Conservation (phyloP, 257 asterid genomes). For the Coffea eugenioides region DNA sequence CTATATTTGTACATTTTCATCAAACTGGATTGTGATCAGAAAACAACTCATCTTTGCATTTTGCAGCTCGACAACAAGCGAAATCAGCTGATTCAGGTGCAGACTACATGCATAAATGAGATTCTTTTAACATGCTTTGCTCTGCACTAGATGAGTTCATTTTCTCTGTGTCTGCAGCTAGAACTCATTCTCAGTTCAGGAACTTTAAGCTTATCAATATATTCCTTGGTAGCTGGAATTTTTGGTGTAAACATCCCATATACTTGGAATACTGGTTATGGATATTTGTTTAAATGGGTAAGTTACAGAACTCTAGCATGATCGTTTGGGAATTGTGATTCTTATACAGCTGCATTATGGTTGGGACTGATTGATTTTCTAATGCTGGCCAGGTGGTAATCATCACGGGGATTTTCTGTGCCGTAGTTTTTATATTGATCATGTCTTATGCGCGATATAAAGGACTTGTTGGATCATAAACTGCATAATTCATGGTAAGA, state of each 20-base stretch:
- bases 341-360: too few species aligned
- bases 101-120: too few species aligned
- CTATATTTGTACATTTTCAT: background rate
- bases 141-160: too few species aligned
- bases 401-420: constrained; percentile 29
- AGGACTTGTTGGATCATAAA: constrained; percentile 67
- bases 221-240: constrained; percentile 65
- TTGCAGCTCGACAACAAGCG: constrained; percentile 93
- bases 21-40: constrained; percentile 13
- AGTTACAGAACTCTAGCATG: constrained; percentile 7
- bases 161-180: constrained; percentile 42
- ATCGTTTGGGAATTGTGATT: background rate
- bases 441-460: constrained; percentile 66
- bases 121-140: too few species aligned
- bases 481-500: constrained; percentile 14
- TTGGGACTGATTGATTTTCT: background rate
- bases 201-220: constrained; percentile 55
- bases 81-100: constrained; percentile 93
- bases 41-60: background rate
- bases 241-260: constrained; percentile 96
- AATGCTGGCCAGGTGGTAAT: constrained; percentile 51
- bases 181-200: constrained; percentile 92
- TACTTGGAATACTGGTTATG: constrained; percentile 57
- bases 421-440: constrained; percentile 42
- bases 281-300: constrained; percentile 92